phyloP scores from a whole-genome alignment of 2,329 filamentous ascomycete genomes.

The Colletotrichum graminicola region DNA sequence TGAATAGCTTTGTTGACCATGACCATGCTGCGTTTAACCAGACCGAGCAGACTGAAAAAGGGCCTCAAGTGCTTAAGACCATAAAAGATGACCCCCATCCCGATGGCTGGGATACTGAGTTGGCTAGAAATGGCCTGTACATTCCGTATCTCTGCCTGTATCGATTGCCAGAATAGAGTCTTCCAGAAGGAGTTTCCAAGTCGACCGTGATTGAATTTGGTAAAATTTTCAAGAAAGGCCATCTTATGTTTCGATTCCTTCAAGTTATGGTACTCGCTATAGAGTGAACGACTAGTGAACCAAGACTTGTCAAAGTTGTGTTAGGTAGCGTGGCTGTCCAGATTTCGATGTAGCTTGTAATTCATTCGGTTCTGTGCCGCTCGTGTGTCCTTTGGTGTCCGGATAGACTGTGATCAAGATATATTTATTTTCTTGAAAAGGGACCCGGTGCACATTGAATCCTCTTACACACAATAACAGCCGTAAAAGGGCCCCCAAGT shows the following conservation, averaged over 20 bases:
- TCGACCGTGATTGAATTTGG: background rate
- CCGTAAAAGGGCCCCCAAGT: background rate
- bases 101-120: background rate
- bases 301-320: background rate
- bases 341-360: background rate
- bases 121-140: background rate
- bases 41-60: background rate
- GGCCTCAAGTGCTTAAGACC: background rate
- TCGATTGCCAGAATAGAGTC: background rate
- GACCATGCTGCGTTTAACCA: background rate
- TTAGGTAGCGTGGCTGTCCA: background rate
- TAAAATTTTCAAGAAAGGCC: background rate
- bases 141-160: background rate
- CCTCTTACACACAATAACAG: background rate
- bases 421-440: background rate
- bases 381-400: background rate
- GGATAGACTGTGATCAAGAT: background rate
- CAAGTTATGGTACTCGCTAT: background rate
- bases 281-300: background rate
- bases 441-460: background rate
- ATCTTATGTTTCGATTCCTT: background rate
- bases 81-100: background rate
- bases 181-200: background rate
- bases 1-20: background rate
- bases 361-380: background rate